Evolutionary conservation across 371 early-diverging fungal species (phyloP).

Genomic region (Capillidium heterosporum): DNA sequence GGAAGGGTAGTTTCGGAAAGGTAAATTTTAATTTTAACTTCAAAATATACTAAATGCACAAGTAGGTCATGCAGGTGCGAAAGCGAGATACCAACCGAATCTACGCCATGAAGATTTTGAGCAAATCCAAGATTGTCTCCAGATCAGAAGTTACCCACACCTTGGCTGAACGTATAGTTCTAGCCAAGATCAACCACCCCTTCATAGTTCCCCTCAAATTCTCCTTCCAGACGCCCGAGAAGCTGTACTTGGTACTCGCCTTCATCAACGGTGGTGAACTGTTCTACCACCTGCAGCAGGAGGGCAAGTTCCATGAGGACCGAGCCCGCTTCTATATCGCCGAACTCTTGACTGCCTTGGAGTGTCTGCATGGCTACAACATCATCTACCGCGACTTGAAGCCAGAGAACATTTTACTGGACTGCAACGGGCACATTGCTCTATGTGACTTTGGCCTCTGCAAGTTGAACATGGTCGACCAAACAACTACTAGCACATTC

Average conservation of each 20-base stretch:
- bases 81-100: slow-evolving; percentile 85
- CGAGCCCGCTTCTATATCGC: slow-evolving; percentile 51
- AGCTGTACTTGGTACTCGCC: slow-evolving; percentile 77
- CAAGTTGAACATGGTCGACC: slow-evolving; percentile 87
- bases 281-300: slow-evolving; percentile 71
- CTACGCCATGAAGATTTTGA: slow-evolving; percentile 94
- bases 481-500: slow-evolving; percentile 84
- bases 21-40: slow-evolving; percentile 14
- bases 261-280: slow-evolving; percentile 91
- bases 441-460: slow-evolving; percentile 96
- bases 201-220: slow-evolving; percentile 77
- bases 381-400: slow-evolving; percentile 84
- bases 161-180: slow-evolving; percentile 75
- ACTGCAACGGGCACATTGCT: slow-evolving; percentile 90
- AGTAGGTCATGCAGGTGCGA: slow-evolving; percentile 78
- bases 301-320: slow-evolving; percentile 51
- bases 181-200: slow-evolving; percentile 67
- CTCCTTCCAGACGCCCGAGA: slow-evolving; percentile 72
- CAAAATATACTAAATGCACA: background rate
- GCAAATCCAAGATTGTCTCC: slow-evolving; percentile 86
- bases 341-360: slow-evolving; percentile 59
- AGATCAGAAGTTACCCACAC: slow-evolving; percentile 76
- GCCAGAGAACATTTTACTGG: slow-evolving; percentile 93
- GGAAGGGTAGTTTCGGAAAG: slow-evolving; percentile 93
- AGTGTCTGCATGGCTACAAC: slow-evolving; percentile 73